These are phyloP conservation scores for Paraphoma chrysanthemicola DNA, from an alignment of 2,329 filamentous ascomycete genomes.

Conservation along the genomic window DNA sequence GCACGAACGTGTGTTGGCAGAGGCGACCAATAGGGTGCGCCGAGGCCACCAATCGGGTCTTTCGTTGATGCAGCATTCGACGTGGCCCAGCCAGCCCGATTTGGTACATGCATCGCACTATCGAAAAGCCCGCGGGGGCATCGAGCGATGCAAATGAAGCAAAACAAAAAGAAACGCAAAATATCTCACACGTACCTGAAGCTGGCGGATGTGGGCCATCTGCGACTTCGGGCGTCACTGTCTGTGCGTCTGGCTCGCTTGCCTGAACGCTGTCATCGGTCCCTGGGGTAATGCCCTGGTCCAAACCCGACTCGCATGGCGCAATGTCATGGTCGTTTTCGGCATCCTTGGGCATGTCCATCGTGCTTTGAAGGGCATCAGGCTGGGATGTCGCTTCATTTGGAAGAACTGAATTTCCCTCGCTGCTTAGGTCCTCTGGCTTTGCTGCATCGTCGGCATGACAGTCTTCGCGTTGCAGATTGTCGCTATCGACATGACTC, in stretches of 20 bases:
- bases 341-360: not conserved
- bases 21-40: conserved; percentile 16
- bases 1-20: conserved; percentile 17
- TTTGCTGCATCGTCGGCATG: too few relatives aligned
- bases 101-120: conserved; percentile 17
- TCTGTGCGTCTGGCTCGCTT: conserved; percentile 3
- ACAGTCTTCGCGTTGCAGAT: too few relatives aligned
- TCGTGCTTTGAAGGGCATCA: not conserved
- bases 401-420: too few relatives aligned
- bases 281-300: not conserved
- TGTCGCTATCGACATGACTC: not conserved
- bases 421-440: too few relatives aligned
- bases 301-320: not conserved
- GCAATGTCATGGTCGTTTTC: not conserved
- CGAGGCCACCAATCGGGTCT: conserved; percentile 17
- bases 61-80: conserved; percentile 13
- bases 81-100: conserved; percentile 19
- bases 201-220: conserved; percentile 1
- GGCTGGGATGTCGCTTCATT: not conserved
- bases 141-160: not conserved
- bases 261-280: not conserved
- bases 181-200: conserved; percentile 26
- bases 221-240: not conserved
- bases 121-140: conserved; percentile 13
- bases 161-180: not conserved